A percentile compares a stretch with the other conserved stretches of the same genome.
Evolutionary conservation across 108 stramenopile species (phyloP).

Genomic region (Cafeteria roenbergensis): DNA sequence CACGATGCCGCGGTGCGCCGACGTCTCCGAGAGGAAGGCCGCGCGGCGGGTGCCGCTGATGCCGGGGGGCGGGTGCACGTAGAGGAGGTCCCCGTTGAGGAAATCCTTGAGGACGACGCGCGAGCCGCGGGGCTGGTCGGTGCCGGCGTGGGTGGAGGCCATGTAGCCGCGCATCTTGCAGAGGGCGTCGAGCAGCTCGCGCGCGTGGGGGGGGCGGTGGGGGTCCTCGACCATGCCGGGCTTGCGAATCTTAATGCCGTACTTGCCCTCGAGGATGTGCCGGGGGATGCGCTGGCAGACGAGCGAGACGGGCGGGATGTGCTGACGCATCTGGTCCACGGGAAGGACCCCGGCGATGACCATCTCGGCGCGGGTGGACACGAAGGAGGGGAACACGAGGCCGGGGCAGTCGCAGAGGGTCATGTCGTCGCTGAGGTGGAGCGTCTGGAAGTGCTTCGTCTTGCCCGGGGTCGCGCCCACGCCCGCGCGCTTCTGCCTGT

Average conservation of each 20-base stretch:
- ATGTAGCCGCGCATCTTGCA: constrained; percentile 75
- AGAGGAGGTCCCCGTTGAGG: constrained; percentile 74
- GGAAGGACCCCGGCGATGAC: constrained; percentile 86
- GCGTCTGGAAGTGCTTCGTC: constrained; percentile 98
- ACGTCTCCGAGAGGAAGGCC: too few relatives aligned
- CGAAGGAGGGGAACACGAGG: constrained; percentile 95
- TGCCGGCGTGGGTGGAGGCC: constrained; percentile 70
- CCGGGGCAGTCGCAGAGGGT: constrained; percentile 98
- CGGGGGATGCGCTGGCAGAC: constrained; percentile 75
- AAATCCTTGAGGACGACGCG: constrained; percentile 84
- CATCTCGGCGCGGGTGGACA: constrained; percentile 30
- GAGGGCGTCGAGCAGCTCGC: constrained; percentile 56
- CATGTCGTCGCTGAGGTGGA: constrained; percentile 64
- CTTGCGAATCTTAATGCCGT: constrained; percentile 61
- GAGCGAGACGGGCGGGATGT: constrained; percentile 67
- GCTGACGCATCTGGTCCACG: constrained; percentile 85
- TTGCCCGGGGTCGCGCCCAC: constrained; percentile 95
- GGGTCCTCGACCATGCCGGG: constrained; percentile 45
- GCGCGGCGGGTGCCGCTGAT: too few relatives aligned
- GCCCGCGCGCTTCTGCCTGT: constrained; percentile 75
- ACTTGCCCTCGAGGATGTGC: constrained; percentile 46
- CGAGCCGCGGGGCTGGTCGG: constrained; percentile 76
- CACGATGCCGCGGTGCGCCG: too few relatives aligned
- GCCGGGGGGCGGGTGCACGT: constrained; percentile 75
- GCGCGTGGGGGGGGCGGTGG: constrained; percentile 15